Evolutionary conservation across 345 rosid genomes (phyloP), one percentile per base, ranked within the genome.

Genomic region (Sonneratia caseolaris): DNA sequence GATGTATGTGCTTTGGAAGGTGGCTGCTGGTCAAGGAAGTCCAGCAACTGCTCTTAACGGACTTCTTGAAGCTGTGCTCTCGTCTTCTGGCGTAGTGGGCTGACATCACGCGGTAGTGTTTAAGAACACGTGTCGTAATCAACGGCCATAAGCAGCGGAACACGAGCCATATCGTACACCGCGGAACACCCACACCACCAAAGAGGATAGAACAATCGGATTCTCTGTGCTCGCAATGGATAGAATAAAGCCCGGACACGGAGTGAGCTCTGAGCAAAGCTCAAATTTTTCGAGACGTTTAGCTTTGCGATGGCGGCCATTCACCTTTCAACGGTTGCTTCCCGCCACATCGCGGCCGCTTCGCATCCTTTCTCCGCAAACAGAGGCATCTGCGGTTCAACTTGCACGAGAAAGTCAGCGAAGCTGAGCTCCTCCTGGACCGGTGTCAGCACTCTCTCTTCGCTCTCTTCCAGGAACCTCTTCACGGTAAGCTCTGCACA

Each of bases 301-400:
- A 61, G 9, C 61, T 68, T n/a, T 75, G 62, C 71, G n/a, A 89
- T 86, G 95, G 90, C 87, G 79, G 83, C 86, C 16, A 75, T 80
- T 71, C 87, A 75, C 71, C 27, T 82, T 18, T 78, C 88, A 47
- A 68, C 86, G 66, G 74, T 78, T 64, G 77, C 85, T 70, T 81
- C 88, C 81, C 83, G 85, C 83, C 83, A 80, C 77, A 77, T 81
- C 79, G 72, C 81, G 11, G 66, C 72, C 18, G 57, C 78, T 43
- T 72, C 84, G 12, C 55, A 75, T 36, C 15, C 80, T 68, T 53
- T 71, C 37, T 57, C 84, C 10, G 42, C 74, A 22, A 75, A 19
- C 77, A 73, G 64, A 16, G 57, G 71, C 74, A 64, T 67, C 75
- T 53, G 13, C 71, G 56, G 57, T 64, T 75, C 81, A 10, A 81